Evolutionary conservation across 345 rosid genomes (phyloP).

Genomic region (Lepidium africanum): DNA sequence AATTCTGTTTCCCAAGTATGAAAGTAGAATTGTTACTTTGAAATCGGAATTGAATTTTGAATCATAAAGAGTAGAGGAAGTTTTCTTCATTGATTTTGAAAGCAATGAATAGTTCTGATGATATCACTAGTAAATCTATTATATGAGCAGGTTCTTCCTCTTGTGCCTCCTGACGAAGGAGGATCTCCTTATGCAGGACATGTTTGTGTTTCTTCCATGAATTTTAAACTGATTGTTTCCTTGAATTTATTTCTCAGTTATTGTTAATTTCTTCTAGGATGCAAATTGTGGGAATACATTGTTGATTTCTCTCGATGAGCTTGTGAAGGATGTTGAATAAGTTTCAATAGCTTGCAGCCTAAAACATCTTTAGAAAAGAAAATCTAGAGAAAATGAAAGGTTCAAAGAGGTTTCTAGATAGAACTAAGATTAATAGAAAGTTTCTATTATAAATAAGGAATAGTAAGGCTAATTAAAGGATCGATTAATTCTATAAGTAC

Average conservation of each 20-base stretch:
- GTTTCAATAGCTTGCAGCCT: too few relatives aligned
- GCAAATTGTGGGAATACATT: conserved; percentile 92
- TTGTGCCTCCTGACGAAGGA: conserved; percentile 78
- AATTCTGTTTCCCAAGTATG: not conserved
- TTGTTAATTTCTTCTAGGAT: conserved; percentile 41
- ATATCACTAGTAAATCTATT: not conserved
- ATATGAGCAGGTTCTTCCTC: conserved; percentile 77
- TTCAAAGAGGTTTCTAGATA: too few relatives aligned
- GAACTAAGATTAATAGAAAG: too few relatives aligned
- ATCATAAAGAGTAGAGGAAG: not conserved
- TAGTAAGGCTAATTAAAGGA: too few relatives aligned
- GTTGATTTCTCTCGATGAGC: conserved; percentile 91
- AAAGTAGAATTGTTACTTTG: not conserved
- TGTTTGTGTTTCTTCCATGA: conserved; percentile 33
- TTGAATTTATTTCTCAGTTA: not conserved
- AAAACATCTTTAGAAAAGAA: too few relatives aligned
- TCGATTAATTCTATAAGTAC: too few relatives aligned
- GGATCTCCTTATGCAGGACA: conserved; percentile 94
- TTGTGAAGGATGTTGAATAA: conserved; percentile 60
- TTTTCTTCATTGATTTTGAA: not conserved
- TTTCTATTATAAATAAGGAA: too few relatives aligned
- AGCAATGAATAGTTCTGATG: not conserved
- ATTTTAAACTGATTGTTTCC: not conserved
- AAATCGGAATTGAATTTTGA: not conserved
- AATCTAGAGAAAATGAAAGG: too few relatives aligned